Base-by-base conservation (phyloP, 192 early-diverging fungal species). In the Pecoramyces ruminantium region DNA sequence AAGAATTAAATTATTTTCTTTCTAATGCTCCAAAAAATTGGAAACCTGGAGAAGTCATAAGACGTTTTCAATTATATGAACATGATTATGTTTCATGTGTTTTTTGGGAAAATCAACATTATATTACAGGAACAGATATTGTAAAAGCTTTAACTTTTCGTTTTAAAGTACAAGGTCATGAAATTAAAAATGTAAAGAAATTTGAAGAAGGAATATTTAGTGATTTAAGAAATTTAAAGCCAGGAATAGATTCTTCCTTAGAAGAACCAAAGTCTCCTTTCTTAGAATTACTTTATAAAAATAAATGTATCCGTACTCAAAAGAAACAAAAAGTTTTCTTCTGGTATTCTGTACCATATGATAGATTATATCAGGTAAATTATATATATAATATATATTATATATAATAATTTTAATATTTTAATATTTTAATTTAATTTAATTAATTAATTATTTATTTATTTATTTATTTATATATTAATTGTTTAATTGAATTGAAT, bases 301-400 rank as follows among this genome's bases (percentile, higher is more conserved):
- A 97, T 87, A 92, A 95, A 79, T 98, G 96, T 86, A 95, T 99
- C 82, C 92, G 97, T 38, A 97, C 96, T 6, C 97, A 98, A 85
- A 99, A 98, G 89, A 98, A 98, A 88, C 97, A 99, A 87, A 98
- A 98, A 80, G 97, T 99, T 21, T 99, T 98, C 85, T 97, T 93
- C 84, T 99, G 97, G 96, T 93, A 92, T 83, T 93, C 95, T 29
- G 97, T 99, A 25, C 93, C 92, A 13, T 96, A 97, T 84, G 96
- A 99, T 83, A 84, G 93, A 58, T 91, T 99, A 40, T 99, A n/a
- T 11, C 51, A 67, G 25, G 51, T 67, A 67, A 67, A 11, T 6
- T 13, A 11, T 6, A 34, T 6, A 6, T 6, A 34, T 34, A 6
- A 34, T 6, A 34, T 11, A 6, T 34, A 6, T 34, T 3, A 11